Base-by-base conservation (phyloP, 2,329 filamentous ascomycete genomes). In the Capronia epimyces region DNA sequence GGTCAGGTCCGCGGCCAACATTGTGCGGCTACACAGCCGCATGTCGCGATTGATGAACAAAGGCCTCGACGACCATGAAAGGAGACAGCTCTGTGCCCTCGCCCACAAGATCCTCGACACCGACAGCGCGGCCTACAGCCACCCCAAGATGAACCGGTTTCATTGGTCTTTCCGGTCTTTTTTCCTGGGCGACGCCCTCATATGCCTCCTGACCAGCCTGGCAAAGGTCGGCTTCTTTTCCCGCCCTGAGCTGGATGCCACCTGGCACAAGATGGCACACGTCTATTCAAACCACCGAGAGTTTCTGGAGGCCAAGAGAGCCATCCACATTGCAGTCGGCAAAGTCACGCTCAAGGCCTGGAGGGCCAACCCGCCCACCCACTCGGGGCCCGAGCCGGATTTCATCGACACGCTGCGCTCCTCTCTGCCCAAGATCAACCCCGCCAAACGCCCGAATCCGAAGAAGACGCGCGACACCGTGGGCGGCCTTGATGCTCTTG, bases 281-380 rank as follows among this genome's bases (percentile, higher is more conserved):
- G 27, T 46, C 1, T 46, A 31, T 16, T 12, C 21, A 8, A 46
- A 37, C n/a, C 43, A 46, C 32, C 7, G 8, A 5, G 43, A 46
- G 31, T n/a, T 46, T 10, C 16, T 37, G 7, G 9, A 39, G 31
- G 29, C 18, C 13, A 39, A 39, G 15, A n/a, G 31, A 36, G 27
- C 43, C n/a, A 15, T 45, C 9, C 43, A 46, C 12, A 39, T 46
- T 10, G 29, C 29, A 9, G 34, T 46, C 32, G 31, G 43, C 9
- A 32, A 21, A 3, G 21, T 46, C 31, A 46, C 43, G 13, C 16
- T 46, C 10, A 46, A 46, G 15, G 43, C 43, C 3, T 46, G 43
- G 43, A 34, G 9, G n/a, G 43, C 43, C 10, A 45, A 45, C 18
- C 43, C 43, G 20, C 43, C 43, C 8, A 27, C n/a, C 9, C 20